Evolutionary conservation across 352 stramenopile species (phyloP).

Genomic region (Phytophthora fragariae): DNA sequence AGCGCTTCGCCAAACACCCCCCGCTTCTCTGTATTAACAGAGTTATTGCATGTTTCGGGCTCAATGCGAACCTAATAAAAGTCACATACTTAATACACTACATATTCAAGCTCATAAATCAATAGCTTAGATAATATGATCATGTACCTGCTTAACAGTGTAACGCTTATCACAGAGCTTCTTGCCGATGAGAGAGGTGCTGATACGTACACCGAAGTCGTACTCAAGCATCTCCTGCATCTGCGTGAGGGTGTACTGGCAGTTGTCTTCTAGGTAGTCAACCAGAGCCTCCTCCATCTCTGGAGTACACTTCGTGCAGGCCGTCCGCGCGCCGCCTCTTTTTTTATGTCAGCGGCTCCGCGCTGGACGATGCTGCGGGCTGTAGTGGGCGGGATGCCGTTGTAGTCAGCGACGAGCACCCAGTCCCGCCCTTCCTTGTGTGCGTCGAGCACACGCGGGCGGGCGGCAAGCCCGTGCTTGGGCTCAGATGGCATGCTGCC

Average conservation of each 20-base stretch:
- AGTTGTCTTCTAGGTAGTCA: background rate
- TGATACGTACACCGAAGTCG: background rate
- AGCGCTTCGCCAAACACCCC: too few species aligned
- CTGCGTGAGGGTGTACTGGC: background rate
- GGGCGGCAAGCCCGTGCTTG: background rate
- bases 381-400: background rate
- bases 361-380: background rate
- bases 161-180: background rate
- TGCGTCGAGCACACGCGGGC: background rate
- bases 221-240: background rate
- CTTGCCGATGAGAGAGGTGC: background rate
- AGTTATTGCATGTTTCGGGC: background rate
- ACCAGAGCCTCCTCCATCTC: background rate
- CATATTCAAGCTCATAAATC: background rate
- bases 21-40: too few species aligned
- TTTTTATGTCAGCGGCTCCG: background rate
- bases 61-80: background rate
- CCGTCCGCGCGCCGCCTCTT: background rate
- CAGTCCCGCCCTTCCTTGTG: background rate
- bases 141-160: background rate
- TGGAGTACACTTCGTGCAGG: background rate
- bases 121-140: background rate
- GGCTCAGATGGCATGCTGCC: background rate
- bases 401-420: background rate
- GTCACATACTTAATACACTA: background rate